A percentile compares a stretch with the other conserved stretches of the same genome.
phyloP scores from a whole-genome alignment of 768 basidiomycete species.

The Suillus fuscotomentosus region DNA sequence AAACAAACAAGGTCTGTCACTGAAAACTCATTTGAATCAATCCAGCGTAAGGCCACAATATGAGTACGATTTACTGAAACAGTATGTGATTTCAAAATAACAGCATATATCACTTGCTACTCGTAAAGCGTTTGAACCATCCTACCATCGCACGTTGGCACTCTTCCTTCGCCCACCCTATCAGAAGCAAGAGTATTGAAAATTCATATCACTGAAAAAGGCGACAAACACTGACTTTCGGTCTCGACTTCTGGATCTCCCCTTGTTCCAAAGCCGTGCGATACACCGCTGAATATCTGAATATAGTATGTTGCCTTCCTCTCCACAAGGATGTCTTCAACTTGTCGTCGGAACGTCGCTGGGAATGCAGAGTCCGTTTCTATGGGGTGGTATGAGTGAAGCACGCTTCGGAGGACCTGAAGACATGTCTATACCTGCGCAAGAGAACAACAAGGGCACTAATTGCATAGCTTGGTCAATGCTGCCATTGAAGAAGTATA shows the following conservation, averaged over 20 bases:
- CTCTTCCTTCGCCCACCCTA: slow-evolving; percentile 64
- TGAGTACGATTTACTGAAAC: not conserved
- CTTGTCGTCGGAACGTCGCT: slow-evolving; percentile 46
- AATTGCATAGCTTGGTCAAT: not conserved
- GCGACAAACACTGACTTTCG: slow-evolving; percentile 18
- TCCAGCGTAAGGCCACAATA: not conserved
- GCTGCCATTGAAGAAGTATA: not conserved
- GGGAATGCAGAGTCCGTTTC: slow-evolving; percentile 60
- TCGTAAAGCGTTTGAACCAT: slow-evolving; percentile 51
- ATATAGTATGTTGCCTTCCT: slow-evolving; percentile 53
- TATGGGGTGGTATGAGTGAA: slow-evolving; percentile 15
- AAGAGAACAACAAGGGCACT: slow-evolving; percentile 57
- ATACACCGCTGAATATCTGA: slow-evolving; percentile 51
- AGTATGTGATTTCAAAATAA: not conserved
- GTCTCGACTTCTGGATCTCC: slow-evolving; percentile 26
- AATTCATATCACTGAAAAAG: not conserved
- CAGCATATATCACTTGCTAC: not conserved
- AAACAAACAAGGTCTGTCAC: not conserved
- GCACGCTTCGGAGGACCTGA: not conserved
- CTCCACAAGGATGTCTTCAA: slow-evolving; percentile 55
- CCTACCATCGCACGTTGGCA: slow-evolving; percentile 47
- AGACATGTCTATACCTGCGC: slow-evolving; percentile 41
- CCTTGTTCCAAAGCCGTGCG: slow-evolving; percentile 36
- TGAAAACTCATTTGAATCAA: not conserved
- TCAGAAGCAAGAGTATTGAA: not conserved